Percentiles rank a stretch among this genome's conserved stretches.
phyloP scores from a whole-genome alignment of 225 moss, liverwort and hornwort species.

The Physcomitrellopsis africana region DNA sequence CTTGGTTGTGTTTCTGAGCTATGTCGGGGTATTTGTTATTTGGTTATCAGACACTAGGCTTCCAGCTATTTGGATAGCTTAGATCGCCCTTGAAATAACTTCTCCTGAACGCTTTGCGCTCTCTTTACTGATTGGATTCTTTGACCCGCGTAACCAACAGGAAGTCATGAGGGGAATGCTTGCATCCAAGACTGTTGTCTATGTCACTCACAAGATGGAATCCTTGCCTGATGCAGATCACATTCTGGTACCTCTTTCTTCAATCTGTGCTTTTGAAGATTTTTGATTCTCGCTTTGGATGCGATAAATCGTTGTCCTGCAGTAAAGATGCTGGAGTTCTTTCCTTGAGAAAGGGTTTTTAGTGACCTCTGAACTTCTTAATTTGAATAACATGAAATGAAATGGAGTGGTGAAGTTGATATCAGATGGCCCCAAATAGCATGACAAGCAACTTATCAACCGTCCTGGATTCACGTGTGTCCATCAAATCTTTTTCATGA shows the following conservation, averaged over 20 bases:
- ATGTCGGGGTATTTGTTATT: background rate
- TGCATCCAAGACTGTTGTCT: constrained; percentile 68
- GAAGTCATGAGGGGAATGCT: constrained; percentile 55
- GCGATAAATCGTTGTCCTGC: background rate
- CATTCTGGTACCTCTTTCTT: constrained; percentile 51
- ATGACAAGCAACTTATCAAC: background rate
- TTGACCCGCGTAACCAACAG: constrained; percentile 17
- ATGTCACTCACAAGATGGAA: constrained; percentile 79
- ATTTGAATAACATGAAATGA: background rate
- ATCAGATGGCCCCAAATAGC: constrained; percentile 10
- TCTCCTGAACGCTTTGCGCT: background rate
- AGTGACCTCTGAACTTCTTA: background rate
- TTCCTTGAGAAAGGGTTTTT: background rate
- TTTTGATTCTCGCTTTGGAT: background rate
- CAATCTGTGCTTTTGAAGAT: background rate
- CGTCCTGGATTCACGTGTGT: background rate
- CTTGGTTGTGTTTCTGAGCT: background rate
- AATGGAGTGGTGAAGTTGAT: constrained; percentile 26
- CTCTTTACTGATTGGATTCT: background rate
- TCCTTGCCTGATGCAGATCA: constrained; percentile 66
- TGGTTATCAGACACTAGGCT: background rate
- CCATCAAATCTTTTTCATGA: background rate
- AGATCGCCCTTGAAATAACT: background rate
- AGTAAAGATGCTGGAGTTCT: background rate
- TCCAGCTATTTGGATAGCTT: background rate